Conservation (phyloP, 2,329 filamentous ascomycete species). For the Penicillium sp. region DNA sequence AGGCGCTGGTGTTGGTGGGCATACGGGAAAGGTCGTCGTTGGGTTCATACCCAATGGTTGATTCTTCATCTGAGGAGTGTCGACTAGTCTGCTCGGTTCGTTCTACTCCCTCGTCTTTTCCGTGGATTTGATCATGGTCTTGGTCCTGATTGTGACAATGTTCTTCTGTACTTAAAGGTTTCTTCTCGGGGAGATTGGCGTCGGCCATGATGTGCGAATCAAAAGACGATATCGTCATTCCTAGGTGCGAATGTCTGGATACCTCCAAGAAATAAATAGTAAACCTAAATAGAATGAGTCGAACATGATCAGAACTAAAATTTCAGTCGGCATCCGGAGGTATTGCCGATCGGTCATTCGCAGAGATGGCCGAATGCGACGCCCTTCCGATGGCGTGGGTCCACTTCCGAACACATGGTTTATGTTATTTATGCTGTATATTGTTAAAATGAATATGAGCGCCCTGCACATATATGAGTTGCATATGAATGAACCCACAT, state of each 20-base stretch:
- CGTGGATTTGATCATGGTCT: not conserved
- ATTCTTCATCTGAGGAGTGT: conserved; percentile 9
- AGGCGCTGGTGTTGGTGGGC: conserved; percentile 29
- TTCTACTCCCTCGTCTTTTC: no score
- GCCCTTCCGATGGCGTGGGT: not conserved
- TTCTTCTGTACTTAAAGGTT: no score
- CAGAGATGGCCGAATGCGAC: conserved; percentile 20
- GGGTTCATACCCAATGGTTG: not conserved
- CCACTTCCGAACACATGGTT: not conserved
- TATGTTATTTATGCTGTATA: no score
- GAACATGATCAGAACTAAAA: not conserved
- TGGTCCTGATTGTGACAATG: not conserved
- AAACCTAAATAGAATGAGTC: not conserved
- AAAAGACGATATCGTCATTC: not conserved
- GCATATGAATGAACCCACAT: no score
- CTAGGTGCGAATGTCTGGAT: no score
- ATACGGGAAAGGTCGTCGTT: conserved; percentile 21
- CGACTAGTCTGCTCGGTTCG: no score
- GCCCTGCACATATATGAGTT: no score
- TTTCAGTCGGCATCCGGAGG: not conserved
- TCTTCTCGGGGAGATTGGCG: not conserved
- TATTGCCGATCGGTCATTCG: conserved; percentile 13
- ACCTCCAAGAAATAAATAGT: not conserved
- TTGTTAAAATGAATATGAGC: no score
- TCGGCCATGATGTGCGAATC: not conserved